Evolutionary conservation across 2,329 filamentous ascomycete genomes (phyloP), one percentile per base, ranked within the genome.

Genomic region (Fusarium ambrosium): DNA sequence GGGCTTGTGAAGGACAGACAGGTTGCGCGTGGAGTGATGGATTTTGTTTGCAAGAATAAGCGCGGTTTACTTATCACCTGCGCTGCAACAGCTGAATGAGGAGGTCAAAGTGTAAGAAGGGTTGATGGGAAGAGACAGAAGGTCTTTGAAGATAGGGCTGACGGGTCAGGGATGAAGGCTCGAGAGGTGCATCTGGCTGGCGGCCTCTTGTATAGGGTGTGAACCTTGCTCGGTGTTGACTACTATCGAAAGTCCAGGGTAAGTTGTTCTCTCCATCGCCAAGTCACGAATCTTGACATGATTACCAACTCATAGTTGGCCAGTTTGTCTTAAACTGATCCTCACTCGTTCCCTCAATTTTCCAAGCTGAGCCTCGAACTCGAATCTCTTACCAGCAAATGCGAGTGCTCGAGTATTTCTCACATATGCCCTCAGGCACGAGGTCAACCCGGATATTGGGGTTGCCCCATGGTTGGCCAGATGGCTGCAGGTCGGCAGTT

Each of bases 381-480:
- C 63, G 63, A 48, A 14, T 48, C 22, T 27, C 22, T 73, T 65
- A 74, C 34, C 29, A 55, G 36, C 51, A 48, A 41, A 73, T 73
- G 71, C 71, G 71, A 74, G 71, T 73, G 48, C 45, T 74, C 55
- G 59, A 27, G 22, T 45, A 36, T 53, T 62, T 62, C 62, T 62
- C 36, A 62, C 71, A 59, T 63, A 65, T 68, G 68, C 48, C 64
- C 39, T 16, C 53, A 69, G 39, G 65, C 64, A 74, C 37, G 58
- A 63, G 45, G 45, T 18, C 32, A 62, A 66, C 53, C 72, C 69
- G 32, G 62, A 60, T 67, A 29, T 24, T 36, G 14, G 72, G 69
- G 39, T n/a, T 32, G 37, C 36, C 13, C 10, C 11, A 48, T 73
- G 72, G 72, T 73, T 75, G 66, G 67, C 41, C 34, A 37, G 48